Percentiles rank a stretch among this genome's conserved stretches.
phyloP scores from a whole-genome alignment of 768 basidiomycete genomes.

The Boletus vermiculosoides region DNA sequence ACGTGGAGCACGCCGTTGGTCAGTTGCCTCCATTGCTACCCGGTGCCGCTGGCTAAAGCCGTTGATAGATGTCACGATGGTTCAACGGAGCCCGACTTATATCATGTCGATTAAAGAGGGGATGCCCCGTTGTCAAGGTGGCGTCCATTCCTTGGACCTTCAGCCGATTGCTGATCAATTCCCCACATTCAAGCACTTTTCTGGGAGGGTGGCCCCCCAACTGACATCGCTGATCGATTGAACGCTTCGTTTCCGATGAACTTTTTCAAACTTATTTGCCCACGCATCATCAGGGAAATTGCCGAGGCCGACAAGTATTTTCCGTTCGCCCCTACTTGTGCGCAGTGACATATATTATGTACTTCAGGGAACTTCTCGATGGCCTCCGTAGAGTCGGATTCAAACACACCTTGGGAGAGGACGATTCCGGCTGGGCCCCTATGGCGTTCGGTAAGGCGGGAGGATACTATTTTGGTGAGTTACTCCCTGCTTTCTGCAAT shows the following conservation, averaged over 20 bases:
- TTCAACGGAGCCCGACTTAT: constrained; percentile 54
- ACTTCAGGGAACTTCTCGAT: constrained; percentile 49
- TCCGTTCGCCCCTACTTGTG: neutral
- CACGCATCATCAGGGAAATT: constrained; percentile 41
- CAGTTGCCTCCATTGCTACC: constrained; percentile 10
- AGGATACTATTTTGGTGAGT: constrained; percentile 66
- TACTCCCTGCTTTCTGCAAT: neutral
- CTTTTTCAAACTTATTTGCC: constrained; percentile 30
- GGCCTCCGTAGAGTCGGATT: constrained; percentile 60
- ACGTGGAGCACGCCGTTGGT: constrained; percentile 45
- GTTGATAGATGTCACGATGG: constrained; percentile 43
- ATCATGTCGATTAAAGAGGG: constrained; percentile 47
- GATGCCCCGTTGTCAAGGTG: constrained; percentile 27
- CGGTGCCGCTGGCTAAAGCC: neutral
- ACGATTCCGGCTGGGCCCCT: constrained; percentile 50
- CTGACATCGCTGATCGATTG: constrained; percentile 55
- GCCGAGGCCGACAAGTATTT: constrained; percentile 55
- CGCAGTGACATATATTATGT: neutral
- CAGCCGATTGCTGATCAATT: neutral
- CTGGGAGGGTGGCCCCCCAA: constrained; percentile 45
- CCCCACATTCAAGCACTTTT: constrained; percentile 30
- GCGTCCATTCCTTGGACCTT: constrained; percentile 13
- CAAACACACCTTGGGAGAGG: constrained; percentile 48
- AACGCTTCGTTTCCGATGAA: constrained; percentile 45
- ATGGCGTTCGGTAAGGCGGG: constrained; percentile 50